phyloP scores from a whole-genome alignment of 2,329 filamentous ascomycete genomes.

The Fonsecaea erecta region DNA sequence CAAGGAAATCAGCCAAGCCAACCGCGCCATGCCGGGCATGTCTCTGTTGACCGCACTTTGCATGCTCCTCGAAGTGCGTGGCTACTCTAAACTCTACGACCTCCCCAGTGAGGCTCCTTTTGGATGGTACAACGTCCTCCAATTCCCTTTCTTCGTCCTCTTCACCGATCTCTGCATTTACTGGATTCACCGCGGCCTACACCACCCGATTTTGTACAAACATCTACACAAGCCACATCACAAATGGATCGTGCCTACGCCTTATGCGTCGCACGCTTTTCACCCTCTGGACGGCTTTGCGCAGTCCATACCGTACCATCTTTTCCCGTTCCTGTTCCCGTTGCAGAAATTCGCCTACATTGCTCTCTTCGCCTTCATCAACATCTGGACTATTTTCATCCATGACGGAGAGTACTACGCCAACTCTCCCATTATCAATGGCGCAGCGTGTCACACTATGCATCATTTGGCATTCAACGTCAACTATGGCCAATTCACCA shows the following conservation, averaged over 20 bases:
- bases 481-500: conserved; percentile 96
- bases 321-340: conserved; percentile 91
- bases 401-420: conserved; percentile 94
- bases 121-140: conserved; percentile 74
- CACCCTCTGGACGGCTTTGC: conserved; percentile 90
- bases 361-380: conserved; percentile 85
- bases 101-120: conserved; percentile 74
- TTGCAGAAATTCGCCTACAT: conserved; percentile 90
- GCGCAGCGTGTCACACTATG: conserved; percentile 89
- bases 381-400: conserved; percentile 96
- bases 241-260: conserved; percentile 99
- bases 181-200: conserved; percentile 85
- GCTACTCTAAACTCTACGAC: conserved; percentile 87
- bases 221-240: conserved; percentile 94
- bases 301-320: conserved; percentile 87
- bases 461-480: conserved; percentile 84
- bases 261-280: conserved; percentile 90
- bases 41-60: conserved; percentile 77
- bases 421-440: conserved; percentile 89
- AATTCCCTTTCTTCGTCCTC: conserved; percentile 84
- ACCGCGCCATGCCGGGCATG: conserved; percentile 78
- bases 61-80: conserved; percentile 82
- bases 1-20: conserved; percentile 82
- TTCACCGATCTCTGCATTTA: conserved; percentile 93
- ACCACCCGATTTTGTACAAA: conserved; percentile 83